Base-by-base conservation (phyloP, 805 yeast species). In the Pichia californica region DNA sequence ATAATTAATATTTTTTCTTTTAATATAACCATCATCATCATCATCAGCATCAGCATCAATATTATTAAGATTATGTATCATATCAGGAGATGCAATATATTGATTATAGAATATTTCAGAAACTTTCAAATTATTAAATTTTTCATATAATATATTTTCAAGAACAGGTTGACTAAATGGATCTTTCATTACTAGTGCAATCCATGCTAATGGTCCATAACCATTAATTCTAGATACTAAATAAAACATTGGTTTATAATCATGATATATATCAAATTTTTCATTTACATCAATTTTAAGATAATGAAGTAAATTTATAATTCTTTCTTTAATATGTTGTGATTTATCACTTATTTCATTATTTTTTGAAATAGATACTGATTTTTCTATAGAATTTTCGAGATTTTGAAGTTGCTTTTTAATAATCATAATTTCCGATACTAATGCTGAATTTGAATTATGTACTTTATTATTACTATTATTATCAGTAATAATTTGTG, bases 121-220 rank as follows among this genome's bases (percentile, higher is more conserved):
- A 31, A 13, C 5, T 7, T 23, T 31, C 4, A 45, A 61, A 19
- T 59, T 68, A 44, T 41, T 61, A 53, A 69, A 54, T 40, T 68
- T 73, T 19, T 57, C 63, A 4, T 62, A 41, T 13, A 35, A 27
- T 7, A 55, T 47, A 41, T 49, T 51, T 32, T 34, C 36, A 79
- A 60, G 64, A 21, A 67, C 47, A 2, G 64, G 57, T 23, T 52
- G 54, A 46, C 66, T 37, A 53, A 60, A 62, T 38, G 59, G 62
- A 56, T 78, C 83, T 50, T 68, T 74, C 43, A 67, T 65, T 41
- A 77, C 58, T 23, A 74, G 45, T 0, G 81, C 57, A 7, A 70
- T 48, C 70, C 77, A 71, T 1, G 79, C 58, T 30, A 75, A 63
- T 0, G 81, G 77, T 1, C 81, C 83, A 56, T 68, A 70, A 50